Percentiles rank a stretch among this genome's conserved stretches.
phyloP scores from a whole-genome alignment of 228 moss, liverwort and hornwort species.

The Sphagnum fallax region DNA sequence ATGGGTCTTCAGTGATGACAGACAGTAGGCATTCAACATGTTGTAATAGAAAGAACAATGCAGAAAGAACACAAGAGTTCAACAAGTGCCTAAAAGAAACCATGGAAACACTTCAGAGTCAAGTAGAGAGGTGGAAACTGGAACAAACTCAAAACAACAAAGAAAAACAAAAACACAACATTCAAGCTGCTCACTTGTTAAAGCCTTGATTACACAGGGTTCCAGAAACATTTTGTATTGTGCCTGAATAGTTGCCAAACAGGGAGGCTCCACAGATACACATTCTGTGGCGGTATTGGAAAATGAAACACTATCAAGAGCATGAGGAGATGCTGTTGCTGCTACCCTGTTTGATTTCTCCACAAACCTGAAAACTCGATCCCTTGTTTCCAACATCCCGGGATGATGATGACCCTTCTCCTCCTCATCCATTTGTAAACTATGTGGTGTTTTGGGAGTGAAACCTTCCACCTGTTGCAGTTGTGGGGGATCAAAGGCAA shows the following conservation, averaged over 20 bases:
- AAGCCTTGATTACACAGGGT: constrained; percentile 63
- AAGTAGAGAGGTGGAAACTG: not conserved
- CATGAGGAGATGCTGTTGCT: constrained; percentile 15
- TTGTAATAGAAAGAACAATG: no score
- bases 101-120: not conserved
- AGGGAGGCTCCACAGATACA: constrained; percentile 30
- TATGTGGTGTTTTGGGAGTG: constrained; percentile 28
- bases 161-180: no score
- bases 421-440: constrained; percentile 6
- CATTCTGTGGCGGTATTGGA: constrained; percentile 5
- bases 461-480: constrained; percentile 8
- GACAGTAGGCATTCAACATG: no score
- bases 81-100: not conserved
- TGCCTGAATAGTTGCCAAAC: constrained; percentile 54
- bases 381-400: constrained; percentile 55
- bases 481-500: constrained; percentile 3
- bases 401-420: not conserved
- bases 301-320: constrained; percentile 9
- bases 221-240: constrained; percentile 48
- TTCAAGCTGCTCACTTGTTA: constrained; percentile 74
- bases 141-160: not conserved
- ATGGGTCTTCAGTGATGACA: not conserved
- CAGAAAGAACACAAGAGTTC: no score
- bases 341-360: constrained; percentile 19
- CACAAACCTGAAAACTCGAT: constrained; percentile 49